Evolutionary conservation across 2,329 filamentous ascomycete species (phyloP).

Genomic region (Ilyonectria destructans): DNA sequence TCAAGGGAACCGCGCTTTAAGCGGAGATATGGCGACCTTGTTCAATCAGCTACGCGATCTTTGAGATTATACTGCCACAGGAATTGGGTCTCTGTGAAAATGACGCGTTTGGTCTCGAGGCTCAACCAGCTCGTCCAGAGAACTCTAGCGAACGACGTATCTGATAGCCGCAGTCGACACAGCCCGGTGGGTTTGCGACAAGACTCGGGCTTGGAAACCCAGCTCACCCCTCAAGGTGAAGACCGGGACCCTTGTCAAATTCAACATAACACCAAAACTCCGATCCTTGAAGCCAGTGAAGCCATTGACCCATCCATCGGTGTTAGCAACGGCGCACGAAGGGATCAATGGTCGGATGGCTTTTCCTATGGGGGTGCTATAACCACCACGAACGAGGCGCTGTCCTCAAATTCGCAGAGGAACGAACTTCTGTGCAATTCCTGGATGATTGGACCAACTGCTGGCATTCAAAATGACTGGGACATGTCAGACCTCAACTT

Average conservation of each 20-base stretch:
- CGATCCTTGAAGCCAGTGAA: neutral
- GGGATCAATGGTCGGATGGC: neutral
- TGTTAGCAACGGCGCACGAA: neutral
- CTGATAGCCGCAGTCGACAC: neutral
- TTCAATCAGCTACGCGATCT: conserved; percentile 26
- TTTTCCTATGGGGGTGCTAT: neutral
- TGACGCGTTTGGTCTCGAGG: conserved; percentile 38
- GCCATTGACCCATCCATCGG: neutral
- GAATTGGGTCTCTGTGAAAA: conserved; percentile 40
- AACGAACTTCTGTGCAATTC: neutral
- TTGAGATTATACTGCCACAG: conserved; percentile 37
- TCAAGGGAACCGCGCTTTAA: conserved; percentile 33
- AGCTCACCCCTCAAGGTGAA: neutral
- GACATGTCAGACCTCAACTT: conserved; percentile 41
- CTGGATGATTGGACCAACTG: neutral
- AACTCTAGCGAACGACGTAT: neutral
- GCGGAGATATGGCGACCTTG: conserved; percentile 28
- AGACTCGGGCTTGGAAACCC: neutral
- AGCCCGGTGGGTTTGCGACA: neutral
- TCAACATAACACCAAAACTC: neutral
- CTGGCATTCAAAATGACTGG: conserved; percentile 14
- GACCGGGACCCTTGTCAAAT: neutral
- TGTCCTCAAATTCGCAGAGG: neutral
- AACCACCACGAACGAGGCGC: neutral
- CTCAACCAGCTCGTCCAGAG: conserved; percentile 28